Evolutionary conservation across 805 yeast species (phyloP), one percentile per base, ranked within the genome.

Genomic region (Kuraishia hungarica): DNA sequence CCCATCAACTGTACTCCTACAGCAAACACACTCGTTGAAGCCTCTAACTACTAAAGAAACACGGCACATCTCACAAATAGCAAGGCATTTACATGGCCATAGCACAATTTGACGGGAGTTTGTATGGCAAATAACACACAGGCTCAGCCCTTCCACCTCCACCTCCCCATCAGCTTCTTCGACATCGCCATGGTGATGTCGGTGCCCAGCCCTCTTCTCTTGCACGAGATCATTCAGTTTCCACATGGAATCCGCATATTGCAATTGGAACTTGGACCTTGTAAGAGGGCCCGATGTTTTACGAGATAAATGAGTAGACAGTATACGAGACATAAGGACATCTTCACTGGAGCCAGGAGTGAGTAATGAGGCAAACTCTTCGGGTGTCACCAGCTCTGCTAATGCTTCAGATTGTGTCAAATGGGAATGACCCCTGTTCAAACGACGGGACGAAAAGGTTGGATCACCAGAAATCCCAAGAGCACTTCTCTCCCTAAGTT

Each of bases 81-180:
- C 91, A 55, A 92, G 81, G 67, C 97, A 92, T 61, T 83, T 81
- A 66, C 97, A 92, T 0, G 97, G 97, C 97, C 97, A 92, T 2
- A 93, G 73, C 8, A 92, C 83, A 48, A 92, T 80, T 56, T 86
- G 87, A 60, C 97, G 76, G 4, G 83, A 79, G 56, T 86, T 82
- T 4, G 78, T 75, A 61, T 87, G 93, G 66, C 97, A 92, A 2
- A 92, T 85, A 6, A 89, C 96, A 69, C 97, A 91, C 5, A 74
- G 72, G 5, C 73, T 71, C 15, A 81, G 60, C 22, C 73, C 66
- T 2, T 70, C 61, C 26, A 67, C 67, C 5, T 67, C n/a, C n/a
- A n/a, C n/a, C n/a, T n/a, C n/a, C n/a, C n/a, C n/a, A n/a, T n/a
- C n/a, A n/a, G n/a, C n/a, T n/a, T n/a, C n/a, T n/a, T n/a, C n/a